Conservation (phyloP, 805 yeast species). For the Candida silvicultrix region DNA sequence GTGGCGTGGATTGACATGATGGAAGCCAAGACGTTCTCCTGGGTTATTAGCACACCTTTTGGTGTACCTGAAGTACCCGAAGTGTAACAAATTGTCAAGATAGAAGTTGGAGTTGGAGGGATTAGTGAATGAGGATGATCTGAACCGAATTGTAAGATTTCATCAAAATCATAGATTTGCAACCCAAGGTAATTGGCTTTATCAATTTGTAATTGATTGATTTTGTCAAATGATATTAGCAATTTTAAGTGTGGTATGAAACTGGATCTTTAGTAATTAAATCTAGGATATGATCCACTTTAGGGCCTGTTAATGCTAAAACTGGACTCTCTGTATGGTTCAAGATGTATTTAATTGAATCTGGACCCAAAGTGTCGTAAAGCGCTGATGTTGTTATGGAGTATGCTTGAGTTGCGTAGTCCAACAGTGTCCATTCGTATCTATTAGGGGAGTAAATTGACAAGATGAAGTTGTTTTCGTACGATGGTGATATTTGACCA, state of each 20-base stretch:
- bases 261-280: not conserved
- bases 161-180: not conserved
- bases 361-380: constrained; percentile 47
- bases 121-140: constrained; percentile 23
- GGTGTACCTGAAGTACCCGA: constrained; percentile 68
- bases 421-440: constrained; percentile 58
- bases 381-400: constrained; percentile 39
- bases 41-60: constrained; percentile 53
- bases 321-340: constrained; percentile 50
- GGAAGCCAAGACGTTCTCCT: constrained; percentile 20
- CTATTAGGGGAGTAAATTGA: constrained; percentile 47
- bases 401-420: constrained; percentile 53
- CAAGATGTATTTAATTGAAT: constrained; percentile 53
- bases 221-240: not conserved
- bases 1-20: not conserved
- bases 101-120: constrained; percentile 39
- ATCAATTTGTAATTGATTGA: not conserved
- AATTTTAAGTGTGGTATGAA: not conserved
- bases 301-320: not conserved
- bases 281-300: not conserved
- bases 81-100: constrained; percentile 56
- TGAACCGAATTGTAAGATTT: not conserved
- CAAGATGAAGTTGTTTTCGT: constrained; percentile 35
- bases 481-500: constrained; percentile 14
- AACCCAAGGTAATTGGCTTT: not conserved